phyloP scores from a whole-genome alignment of 2,329 filamentous ascomycete genomes.

The Pseudogymnoascus pannorum region DNA sequence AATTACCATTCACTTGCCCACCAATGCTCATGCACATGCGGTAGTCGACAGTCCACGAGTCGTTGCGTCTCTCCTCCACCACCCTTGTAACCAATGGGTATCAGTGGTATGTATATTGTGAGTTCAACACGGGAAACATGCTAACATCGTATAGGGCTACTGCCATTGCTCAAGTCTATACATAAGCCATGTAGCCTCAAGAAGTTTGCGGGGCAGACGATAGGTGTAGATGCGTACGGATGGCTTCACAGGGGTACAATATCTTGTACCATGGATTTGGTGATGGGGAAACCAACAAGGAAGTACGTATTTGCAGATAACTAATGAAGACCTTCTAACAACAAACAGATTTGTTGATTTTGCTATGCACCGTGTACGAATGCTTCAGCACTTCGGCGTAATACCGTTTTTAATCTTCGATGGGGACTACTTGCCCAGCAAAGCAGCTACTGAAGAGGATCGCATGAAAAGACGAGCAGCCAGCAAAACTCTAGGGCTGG shows the following conservation, averaged over 20 bases:
- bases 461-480: conserved; percentile 70
- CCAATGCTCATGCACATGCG: conserved; percentile 9
- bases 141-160: conserved; percentile 54
- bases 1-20: background rate
- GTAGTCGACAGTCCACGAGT: conserved; percentile 9
- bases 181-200: conserved; percentile 82
- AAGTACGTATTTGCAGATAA: conserved; percentile 50
- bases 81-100: conserved; percentile 23
- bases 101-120: conserved; percentile 18
- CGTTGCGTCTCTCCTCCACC: conserved; percentile 15
- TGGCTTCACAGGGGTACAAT: conserved; percentile 95
- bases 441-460: conserved; percentile 75
- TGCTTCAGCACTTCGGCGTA: conserved; percentile 89
- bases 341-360: conserved; percentile 73
- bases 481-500: conserved; percentile 66
- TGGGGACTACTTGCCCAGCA: conserved; percentile 90
- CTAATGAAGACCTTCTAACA: conserved; percentile 16
- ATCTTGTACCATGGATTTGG: conserved; percentile 84
- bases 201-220: conserved; percentile 76
- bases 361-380: conserved; percentile 80
- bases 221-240: conserved; percentile 95
- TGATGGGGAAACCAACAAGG: conserved; percentile 76
- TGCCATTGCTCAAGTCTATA: conserved; percentile 91
- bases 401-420: conserved; percentile 96
- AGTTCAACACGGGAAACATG: background rate